Base-by-base conservation (phyloP, 2,329 filamentous ascomycete species). In the Diaporthe amygdali region DNA sequence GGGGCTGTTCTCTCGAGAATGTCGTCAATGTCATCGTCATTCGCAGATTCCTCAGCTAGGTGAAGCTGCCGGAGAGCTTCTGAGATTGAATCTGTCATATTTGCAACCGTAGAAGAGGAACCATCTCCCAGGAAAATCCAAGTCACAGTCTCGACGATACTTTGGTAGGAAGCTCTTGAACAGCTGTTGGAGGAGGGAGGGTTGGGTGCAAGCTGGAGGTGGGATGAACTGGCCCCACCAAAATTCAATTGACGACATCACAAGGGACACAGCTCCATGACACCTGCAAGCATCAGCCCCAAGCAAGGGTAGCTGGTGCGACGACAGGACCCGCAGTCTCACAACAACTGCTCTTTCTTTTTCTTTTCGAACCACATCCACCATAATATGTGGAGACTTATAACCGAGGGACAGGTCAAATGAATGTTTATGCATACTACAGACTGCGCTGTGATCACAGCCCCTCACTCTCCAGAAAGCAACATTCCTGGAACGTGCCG, bases 41-140 rank as follows among this genome's bases (percentile, higher is more conserved):
- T 44, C 22, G 69, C 70, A 15, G 68, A 51, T 25, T 77, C 74
- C 64, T 80, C 77, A 66, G 76, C 77, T 30, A 91, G 78, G 63
- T 84, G 84, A 71, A 91, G 83, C 77, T 83, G 81, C 68, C 85
- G 82, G 68, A 91, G 83, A 75, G 87, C 86, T 71, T 82, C 81
- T 17, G 82, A 79, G 17, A 91, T 81, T 59, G 81, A 79, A 17
- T 75, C 72, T 34, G 77, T 77, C 78, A 79, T 79, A 25, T 64
- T 71, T 34, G 14, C 37, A 17, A 20, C 17, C 20, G 10, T 55
- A 20, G 14, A 3, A 30, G 34, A 27, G 20, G 0, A 17, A 47
- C 20, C 55, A 69, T 71, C 10, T 69, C 66, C 47, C 15, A 34
- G 41, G 25, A 6, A 34, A 22, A 15, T 6, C 6, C 30, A 25